Evolutionary conservation across 768 basidiomycete species (phyloP), one percentile per base, ranked within the genome.

Genomic region (Neoboletus magnificus): DNA sequence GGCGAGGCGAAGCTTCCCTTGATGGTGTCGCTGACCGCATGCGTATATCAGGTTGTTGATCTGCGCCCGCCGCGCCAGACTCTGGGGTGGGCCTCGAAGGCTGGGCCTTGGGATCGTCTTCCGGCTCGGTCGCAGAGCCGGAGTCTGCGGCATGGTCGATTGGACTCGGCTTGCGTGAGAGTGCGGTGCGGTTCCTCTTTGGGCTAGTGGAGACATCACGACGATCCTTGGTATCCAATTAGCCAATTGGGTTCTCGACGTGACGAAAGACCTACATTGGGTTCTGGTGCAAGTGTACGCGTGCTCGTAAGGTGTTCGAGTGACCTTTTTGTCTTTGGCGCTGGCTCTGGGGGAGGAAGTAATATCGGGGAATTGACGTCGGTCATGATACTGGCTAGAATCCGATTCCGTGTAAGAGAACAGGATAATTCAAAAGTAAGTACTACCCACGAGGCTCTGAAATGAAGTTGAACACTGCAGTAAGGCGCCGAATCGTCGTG

Each of bases 381-480:
- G 27, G 78, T 80, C 23, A 62, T 63, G 44, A 89, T 73, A 53
- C 75, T 69, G 45, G 87, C 88, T 89, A 52, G 58, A 63, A 55
- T 27, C 41, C 39, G 42, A 36, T 52, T 56, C 63, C 30, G 55
- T 60, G 53, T 60, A 51, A 60, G 45, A 39, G 46, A 36, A 37
- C n/a, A 45, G 40, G 42, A 40, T 27, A 48, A 41, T n/a, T 37
- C 40, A 45, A 32, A 60, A 52, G 57, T 50, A 56, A 47, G 52
- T 29, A 42, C 43, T 36, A 77, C 88, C 69, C 63, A 90, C 89
- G 87, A 62, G 82, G 79, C 46, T 85, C 80, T 57, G 82, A 70
- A 51, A 77, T 68, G 71, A 84, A 86, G 69, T 88, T 87, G 65
- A 87, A 82, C 63, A 86, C 73, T 23, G 89, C 86, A 10, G 87